phyloP scores from a whole-genome alignment of 495 filamentous ascomycete species.

The Neurospora africana region DNA sequence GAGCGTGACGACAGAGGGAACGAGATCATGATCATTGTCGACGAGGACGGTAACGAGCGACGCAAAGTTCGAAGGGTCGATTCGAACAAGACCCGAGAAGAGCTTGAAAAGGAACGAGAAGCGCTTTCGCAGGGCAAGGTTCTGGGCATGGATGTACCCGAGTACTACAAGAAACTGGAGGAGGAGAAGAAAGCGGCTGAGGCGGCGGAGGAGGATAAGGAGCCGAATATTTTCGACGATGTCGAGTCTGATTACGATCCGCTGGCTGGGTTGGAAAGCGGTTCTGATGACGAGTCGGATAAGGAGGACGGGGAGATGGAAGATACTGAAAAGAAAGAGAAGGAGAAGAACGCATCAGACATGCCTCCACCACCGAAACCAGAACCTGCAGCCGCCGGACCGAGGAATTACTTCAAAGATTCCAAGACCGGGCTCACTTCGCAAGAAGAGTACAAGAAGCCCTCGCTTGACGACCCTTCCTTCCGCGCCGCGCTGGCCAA shows the following conservation, averaged over 20 bases:
- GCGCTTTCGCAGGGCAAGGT: constrained; percentile 57
- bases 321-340: constrained; percentile 5
- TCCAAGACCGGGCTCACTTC: constrained; percentile 33
- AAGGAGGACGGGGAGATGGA: constrained; percentile 14
- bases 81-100: constrained; percentile 14
- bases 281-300: constrained; percentile 35
- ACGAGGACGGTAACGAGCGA: constrained; percentile 80
- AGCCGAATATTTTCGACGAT: constrained; percentile 75
- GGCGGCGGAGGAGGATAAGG: constrained; percentile 47
- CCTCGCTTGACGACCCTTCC: constrained; percentile 58
- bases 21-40: constrained; percentile 76
- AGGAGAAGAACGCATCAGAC: constrained; percentile 4
- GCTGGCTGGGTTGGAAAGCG: constrained; percentile 53
- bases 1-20: constrained; percentile 66
- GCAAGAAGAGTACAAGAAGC: constrained; percentile 36
- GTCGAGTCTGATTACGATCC: constrained; percentile 84
- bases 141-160: constrained; percentile 70
- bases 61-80: constrained; percentile 61
- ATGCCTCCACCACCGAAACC: constrained; percentile 38
- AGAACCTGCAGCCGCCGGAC: constrained; percentile 11
- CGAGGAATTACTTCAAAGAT: constrained; percentile 51
- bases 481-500: constrained; percentile 78
- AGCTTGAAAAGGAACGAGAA: constrained; percentile 28
- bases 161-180: constrained; percentile 36
- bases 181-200: constrained; percentile 26